Evolutionary conservation across 805 yeast species (phyloP), one percentile per base, ranked within the genome.

Genomic region (Debaryomyces hansenii): DNA sequence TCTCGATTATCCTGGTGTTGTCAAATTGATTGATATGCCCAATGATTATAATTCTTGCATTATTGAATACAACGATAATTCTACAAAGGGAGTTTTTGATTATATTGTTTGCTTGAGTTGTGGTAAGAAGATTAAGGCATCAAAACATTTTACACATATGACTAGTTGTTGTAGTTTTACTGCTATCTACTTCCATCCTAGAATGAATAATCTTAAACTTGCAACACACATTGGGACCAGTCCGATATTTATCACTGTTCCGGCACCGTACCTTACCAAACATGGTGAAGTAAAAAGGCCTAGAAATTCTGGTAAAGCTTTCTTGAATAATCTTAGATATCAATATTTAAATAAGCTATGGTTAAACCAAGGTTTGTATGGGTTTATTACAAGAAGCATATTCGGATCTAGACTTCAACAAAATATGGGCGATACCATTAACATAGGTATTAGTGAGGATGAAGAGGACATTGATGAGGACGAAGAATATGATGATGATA

Each of bases 251-350:
- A 47, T 66, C 2, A 59, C 69, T 7, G 71, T 79, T 51, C 78
- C 78, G 45, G 86, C 88, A 0, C 94, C 92, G 11, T 87, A 85
- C 58, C 66, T 87, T 58, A 85, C 88, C 45, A 70, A 73, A 4
- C 90, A 86, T 62, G 95, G 95, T 18, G 94, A 87, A 60, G 77
- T 84, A 3, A 86, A 86, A 28, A 69, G 72, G 8, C 77, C 77
- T 15, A 72, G 82, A 2, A 68, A 74, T 49, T 75, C 77, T 11
- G 78, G 80, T 14, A 86, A 83, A 39, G 88, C 88, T 0, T 69
- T 69, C 0, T 68, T 87, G 47, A 78, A 77, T 55, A 51, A 66
- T 14, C 69, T 67, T 20, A 73, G 95, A 44, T 85, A 80, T 62
- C 67, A 72, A 31, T 74, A 80, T 49, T 64, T 86, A 51, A 84